These are phyloP conservation scores for Dictyostelium brefeldianum DNA, from an alignment of 78 protist species.

Conservation along the genomic window DNA sequence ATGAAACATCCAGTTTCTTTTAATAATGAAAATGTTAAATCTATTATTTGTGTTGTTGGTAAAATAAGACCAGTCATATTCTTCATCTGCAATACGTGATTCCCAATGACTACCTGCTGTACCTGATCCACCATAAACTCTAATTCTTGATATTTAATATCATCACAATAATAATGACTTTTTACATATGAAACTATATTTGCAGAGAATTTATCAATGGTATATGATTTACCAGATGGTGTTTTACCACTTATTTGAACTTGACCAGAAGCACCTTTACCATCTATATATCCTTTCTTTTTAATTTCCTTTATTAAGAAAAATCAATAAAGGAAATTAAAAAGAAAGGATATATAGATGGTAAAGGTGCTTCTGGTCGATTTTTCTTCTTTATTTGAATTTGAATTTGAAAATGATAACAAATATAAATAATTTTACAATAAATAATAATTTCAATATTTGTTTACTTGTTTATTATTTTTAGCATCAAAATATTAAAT, in stretches of 20 bases:
- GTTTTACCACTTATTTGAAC: not conserved
- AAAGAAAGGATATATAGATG: not conserved
- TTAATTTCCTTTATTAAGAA: not conserved
- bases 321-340: not conserved
- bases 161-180: slow-evolving; percentile 30
- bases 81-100: slow-evolving; percentile 18
- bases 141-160: slow-evolving; percentile 24
- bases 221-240: not conserved
- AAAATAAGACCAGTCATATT: slow-evolving; percentile 34
- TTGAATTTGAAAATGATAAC: too few relatives aligned
- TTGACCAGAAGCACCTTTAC: not conserved
- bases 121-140: slow-evolving; percentile 71
- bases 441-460: too few relatives aligned
- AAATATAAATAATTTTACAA: too few relatives aligned
- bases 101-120: slow-evolving; percentile 85
- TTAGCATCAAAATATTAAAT: too few relatives aligned
- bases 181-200: not conserved
- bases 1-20: slow-evolving; percentile 28
- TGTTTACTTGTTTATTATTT: too few relatives aligned
- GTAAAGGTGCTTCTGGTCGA: not conserved
- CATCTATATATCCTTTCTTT: not conserved
- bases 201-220: not conserved
- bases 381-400: not conserved
- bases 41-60: slow-evolving; percentile 25
- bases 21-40: slow-evolving; percentile 14